Base-by-base conservation (phyloP, 129 eudicot species). In the Lactuca saligna region DNA sequence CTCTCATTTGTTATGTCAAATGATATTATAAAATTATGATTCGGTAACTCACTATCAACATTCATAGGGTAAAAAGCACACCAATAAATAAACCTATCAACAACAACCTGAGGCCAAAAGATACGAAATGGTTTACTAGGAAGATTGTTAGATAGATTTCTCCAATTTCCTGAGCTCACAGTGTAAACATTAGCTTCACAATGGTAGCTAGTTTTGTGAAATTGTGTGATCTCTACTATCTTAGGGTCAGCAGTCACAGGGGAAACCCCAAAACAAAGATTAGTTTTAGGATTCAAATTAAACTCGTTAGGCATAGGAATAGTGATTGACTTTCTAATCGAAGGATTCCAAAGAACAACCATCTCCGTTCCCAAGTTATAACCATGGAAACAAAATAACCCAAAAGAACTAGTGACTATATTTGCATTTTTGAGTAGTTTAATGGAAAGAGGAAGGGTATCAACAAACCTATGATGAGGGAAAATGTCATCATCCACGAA, bases 191-290 rank as follows among this genome's bases (percentile, higher is more conserved):
- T 39, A 33, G n/a, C 65, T 61, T 61, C 25, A 25, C 11, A 14
- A 34, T 20, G 65, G 44, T 3, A 29, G 44, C 37, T 32, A 6
- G 10, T 17, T 1, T 11, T 25, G 46, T 6, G 7, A 41, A 41
- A 41, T 32, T 31, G 44, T 59, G 39, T 29, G 3, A 58, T 58
- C 38, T 58, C 5, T 6, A 61, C 65, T 14, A 61, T 17, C 31
- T 61, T 61, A 61, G 65, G 49, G 49, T 61, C 46, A 35, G 11
- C 14, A 14, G 65, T 60, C 6, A 10, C 41, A 34, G 48, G 65
- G 34, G 44, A 35, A 60, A 60, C 65, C 29, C 29, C 29, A 25
- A 25, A 25, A 25, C 29, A 25, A 34, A 61, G 25, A n/a, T 33
- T 6, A 3, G 31, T 61, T 35, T 15, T 17, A 59, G 12, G 4